Percentiles rank a stretch among this genome's conserved stretches.
Conservation (phyloP, 257 asterid genomes). For the Capsicum rhomboideum region DNA sequence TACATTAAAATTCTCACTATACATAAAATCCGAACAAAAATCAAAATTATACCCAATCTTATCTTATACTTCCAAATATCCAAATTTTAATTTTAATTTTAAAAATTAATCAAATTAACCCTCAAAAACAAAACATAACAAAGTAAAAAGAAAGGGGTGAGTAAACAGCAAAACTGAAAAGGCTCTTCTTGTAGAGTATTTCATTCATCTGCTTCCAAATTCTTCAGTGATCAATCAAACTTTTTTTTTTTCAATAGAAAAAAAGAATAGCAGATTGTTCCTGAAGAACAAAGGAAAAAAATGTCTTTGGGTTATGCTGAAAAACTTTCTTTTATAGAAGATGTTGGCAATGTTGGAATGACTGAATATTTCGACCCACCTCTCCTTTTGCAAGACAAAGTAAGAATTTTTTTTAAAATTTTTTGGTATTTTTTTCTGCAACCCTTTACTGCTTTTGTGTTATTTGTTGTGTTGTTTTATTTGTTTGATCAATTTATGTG, state of each 20-base stretch:
- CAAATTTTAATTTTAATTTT: no score
- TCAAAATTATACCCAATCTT: no score
- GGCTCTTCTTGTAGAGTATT: neutral
- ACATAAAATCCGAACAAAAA: no score
- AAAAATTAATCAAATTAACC: no score
- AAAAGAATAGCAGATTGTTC: neutral
- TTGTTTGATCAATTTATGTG: conserved; percentile 12
- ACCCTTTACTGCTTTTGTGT: neutral
- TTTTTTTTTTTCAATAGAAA: neutral
- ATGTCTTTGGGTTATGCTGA: conserved; percentile 97
- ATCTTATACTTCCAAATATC: no score
- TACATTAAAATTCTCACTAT: no score
- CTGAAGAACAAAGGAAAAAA: conserved; percentile 1
- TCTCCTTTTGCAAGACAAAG: conserved; percentile 66
- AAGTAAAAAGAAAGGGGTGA: no score
- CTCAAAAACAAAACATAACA: no score
- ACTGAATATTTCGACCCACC: conserved; percentile 69
- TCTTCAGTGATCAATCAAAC: neutral
- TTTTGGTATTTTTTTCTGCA: neutral
- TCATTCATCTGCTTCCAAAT: neutral
- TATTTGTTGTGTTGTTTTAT: neutral
- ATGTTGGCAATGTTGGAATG: conserved; percentile 98
- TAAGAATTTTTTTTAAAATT: conserved; percentile 6
- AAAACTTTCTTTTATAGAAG: conserved; percentile 82
- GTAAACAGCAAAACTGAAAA: neutral